A percentile compares a stretch with the other conserved stretches of the same genome.
Conservation (phyloP, 2,329 filamentous ascomycete genomes). For the Pseudopyricularia javanii region DNA sequence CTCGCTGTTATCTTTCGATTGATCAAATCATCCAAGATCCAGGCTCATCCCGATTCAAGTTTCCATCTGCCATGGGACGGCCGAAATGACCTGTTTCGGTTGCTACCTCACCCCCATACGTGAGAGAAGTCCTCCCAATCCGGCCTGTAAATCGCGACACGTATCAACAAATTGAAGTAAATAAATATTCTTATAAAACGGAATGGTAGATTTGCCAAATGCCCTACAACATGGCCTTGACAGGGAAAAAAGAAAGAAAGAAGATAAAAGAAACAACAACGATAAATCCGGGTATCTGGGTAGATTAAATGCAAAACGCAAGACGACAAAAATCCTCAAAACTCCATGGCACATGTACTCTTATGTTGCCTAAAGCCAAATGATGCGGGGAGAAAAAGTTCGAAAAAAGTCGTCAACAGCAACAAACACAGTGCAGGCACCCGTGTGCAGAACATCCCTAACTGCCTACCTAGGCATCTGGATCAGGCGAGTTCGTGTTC, state of each 20-base stretch:
- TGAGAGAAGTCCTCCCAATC: too few relatives aligned
- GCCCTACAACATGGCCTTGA: not conserved
- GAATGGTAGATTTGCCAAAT: not conserved
- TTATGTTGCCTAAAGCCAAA: too few relatives aligned
- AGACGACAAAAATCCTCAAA: not conserved
- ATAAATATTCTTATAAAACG: too few relatives aligned
- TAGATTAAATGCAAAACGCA: not conserved
- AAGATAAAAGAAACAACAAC: not conserved
- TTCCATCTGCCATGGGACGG: too few relatives aligned
- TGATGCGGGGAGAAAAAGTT: too few relatives aligned
- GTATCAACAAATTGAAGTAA: too few relatives aligned
- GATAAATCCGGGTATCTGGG: not conserved
- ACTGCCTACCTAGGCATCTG: not conserved
- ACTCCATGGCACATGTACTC: too few relatives aligned
- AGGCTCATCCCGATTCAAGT: too few relatives aligned
- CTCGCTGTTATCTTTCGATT: slow-evolving; percentile 1
- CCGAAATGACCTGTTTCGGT: too few relatives aligned
- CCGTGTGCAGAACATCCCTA: too few relatives aligned
- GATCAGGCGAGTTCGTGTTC: not conserved
- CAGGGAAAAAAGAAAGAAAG: not conserved
- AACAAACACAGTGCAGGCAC: not conserved
- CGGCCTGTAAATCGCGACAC: too few relatives aligned
- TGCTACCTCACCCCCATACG: too few relatives aligned
- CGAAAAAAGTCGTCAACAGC: not conserved
- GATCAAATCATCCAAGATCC: not conserved